Evolutionary conservation across 1,139 yeast species (phyloP).

Genomic region (Nadsonia commutata): DNA sequence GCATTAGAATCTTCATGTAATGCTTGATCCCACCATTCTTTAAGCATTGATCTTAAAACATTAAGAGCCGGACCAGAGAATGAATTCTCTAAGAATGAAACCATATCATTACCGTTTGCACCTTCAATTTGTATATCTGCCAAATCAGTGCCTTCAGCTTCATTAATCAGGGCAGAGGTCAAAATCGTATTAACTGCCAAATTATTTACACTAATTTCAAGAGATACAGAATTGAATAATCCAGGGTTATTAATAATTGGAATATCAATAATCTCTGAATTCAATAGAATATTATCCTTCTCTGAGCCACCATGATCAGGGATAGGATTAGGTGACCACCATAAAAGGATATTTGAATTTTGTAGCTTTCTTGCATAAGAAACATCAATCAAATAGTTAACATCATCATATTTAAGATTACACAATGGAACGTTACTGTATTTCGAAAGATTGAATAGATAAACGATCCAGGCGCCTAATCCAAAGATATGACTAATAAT

Average conservation of each 20-base stretch:
- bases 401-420: slow-evolving; percentile 62
- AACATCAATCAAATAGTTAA: slow-evolving; percentile 69
- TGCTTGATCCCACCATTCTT: slow-evolving; percentile 93
- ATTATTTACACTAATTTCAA: slow-evolving; percentile 70
- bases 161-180: slow-evolving; percentile 71
- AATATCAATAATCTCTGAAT: slow-evolving; percentile 49
- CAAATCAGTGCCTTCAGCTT: slow-evolving; percentile 78
- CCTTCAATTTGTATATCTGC: slow-evolving; percentile 35
- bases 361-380: slow-evolving; percentile 68
- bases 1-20: slow-evolving; percentile 54
- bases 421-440: slow-evolving; percentile 78
- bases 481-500: slow-evolving; percentile 59
- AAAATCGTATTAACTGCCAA: slow-evolving; percentile 73
- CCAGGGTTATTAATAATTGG: slow-evolving; percentile 72
- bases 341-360: slow-evolving; percentile 53
- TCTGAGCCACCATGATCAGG: slow-evolving; percentile 86
- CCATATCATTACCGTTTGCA: slow-evolving; percentile 12
- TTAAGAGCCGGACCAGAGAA: slow-evolving; percentile 66
- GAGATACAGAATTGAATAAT: slow-evolving; percentile 59
- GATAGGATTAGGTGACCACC: slow-evolving; percentile 82
- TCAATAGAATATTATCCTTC: slow-evolving; percentile 33
- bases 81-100: slow-evolving; percentile 36
- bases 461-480: slow-evolving; percentile 59
- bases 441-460: slow-evolving; percentile 48
- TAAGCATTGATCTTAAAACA: slow-evolving; percentile 60